Evolutionary conservation across 108 stramenopile genomes (phyloP), one percentile per base, ranked within the genome.

Genomic region (Discostella stelligeroides): DNA sequence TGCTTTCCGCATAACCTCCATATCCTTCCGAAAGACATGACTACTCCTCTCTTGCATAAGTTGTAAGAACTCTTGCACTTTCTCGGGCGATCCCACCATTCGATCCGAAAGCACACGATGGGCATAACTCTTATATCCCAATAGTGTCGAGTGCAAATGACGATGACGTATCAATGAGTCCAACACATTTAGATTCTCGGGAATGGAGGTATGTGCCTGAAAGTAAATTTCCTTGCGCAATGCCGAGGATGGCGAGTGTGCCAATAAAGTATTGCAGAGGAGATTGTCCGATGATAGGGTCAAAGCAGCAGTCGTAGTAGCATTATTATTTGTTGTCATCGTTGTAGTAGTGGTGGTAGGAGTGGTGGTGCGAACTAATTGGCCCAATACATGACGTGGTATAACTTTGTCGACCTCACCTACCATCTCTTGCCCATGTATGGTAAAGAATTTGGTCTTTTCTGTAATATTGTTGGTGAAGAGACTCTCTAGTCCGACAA

Each of bases 181-280:
- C 57, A 97, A 65, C n/a, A 91, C 86, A 2, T 80, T 58, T 0
- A 93, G 65, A 58, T 97, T 97, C 68, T 92, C 88, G 9, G 89
- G 81, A 42, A 82, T 70, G 30, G 72, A 59, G 14, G 91, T 96
- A 40, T 82, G 80, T 40, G 71, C 60, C 72, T 88, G 85, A 82
- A 87, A 63, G 60, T 86, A 86, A 2, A 90, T 82, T 62, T 94
- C 88, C 58, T 73, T 84, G 25, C 95, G 84, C 5, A 96, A 55
- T 51, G 65, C 54, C 10, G 88, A 65, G 3, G 69, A 75, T 29
- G 80, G 46, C 9, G 84, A 86, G 75, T 89, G 91, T 2, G 76
- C 79, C 14, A 84, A 40, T 15, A 96, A 71, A 14, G 88, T 87
- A 48, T 91, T 86, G 47, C 90, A 58, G 40, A 96, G 77, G 25